Evolutionary conservation across 1,284 basidiomycete genomes (phyloP), one percentile per base, ranked within the genome.

Genomic region (Moesziomyces sp.): DNA sequence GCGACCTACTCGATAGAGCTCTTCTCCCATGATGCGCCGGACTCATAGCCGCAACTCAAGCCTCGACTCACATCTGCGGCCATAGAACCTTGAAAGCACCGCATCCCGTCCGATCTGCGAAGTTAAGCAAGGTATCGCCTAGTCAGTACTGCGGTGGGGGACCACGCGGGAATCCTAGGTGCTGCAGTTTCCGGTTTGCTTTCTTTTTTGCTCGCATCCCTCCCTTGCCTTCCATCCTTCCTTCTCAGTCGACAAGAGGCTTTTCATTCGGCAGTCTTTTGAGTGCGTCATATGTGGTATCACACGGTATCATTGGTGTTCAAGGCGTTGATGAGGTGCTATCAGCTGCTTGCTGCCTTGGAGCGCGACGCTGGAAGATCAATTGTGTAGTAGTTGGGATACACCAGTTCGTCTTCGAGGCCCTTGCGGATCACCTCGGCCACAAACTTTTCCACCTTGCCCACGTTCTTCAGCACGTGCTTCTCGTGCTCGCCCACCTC

Each of bases 401-500:
- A 83, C 13, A 83, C 72, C 47, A 83, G 70, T 58, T 84, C 83
- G 24, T 81, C 83, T 68, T 97, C 94, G 56, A 99, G 86, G 2
- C 93, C 94, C 85, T 94, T 97, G 59, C 97, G 88, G 61, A 98
- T 91, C 45, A 97, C 91, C 78, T 99, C 94, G 83, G 94, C 91
- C 52, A 98, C 92, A 84, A 99, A 99, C 58, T 91, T 88, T 85
- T 99, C 97, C 35, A 99, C 93, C 72, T 97, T 91, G 4, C 93
- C 94, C 19, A 99, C 97, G 76, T 99, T 99, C 84, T 94, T 92
- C 76, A 99, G 84, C 3, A 97, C 93, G 86, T 98, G 95, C 76
- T 95, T 97, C 83, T 97, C 94, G 28, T 91, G 87, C 86, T 97
- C 93, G 0, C 97, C 97, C 53, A 99, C 96, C 86, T 97, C 93